A percentile compares a stretch with the other conserved stretches of the same genome.
These are phyloP conservation scores for Xylariaceae sp. DNA, from an alignment of 2,329 filamentous ascomycete species.

Conservation along the genomic window DNA sequence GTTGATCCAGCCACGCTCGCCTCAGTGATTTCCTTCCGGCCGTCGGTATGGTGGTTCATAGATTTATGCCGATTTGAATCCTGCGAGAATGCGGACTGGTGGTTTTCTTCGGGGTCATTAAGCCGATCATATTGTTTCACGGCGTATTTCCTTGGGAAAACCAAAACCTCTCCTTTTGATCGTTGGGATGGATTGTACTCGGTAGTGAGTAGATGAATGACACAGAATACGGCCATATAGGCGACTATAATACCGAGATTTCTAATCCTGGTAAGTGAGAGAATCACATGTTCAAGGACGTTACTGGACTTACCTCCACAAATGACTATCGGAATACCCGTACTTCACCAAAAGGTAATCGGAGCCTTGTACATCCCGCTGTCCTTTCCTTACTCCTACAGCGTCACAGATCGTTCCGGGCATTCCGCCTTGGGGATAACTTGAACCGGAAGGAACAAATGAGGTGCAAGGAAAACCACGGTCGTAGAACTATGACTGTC, in stretches of 20 bases:
- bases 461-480: slow-evolving; percentile 50
- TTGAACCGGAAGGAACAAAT: slow-evolving; percentile 38
- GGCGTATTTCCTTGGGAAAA: not conserved
- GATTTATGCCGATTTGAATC: too few species aligned
- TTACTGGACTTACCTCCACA: slow-evolving; percentile 45
- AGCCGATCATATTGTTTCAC: too few species aligned
- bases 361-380: slow-evolving; percentile 47
- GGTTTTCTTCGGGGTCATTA: too few species aligned
- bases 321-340: slow-evolving; percentile 50
- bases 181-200: slow-evolving; percentile 59
- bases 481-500: slow-evolving; percentile 45
- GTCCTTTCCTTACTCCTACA: slow-evolving; percentile 50
- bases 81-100: too few species aligned
- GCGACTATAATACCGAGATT: slow-evolving; percentile 63
- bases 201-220: slow-evolving; percentile 51
- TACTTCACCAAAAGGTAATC: slow-evolving; percentile 50
- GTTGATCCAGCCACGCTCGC: too few species aligned
- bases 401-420: slow-evolving; percentile 49
- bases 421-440: slow-evolving; percentile 33
- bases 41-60: too few species aligned
- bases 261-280: not conserved
- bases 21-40: too few species aligned
- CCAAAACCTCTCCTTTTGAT: slow-evolving; percentile 48
- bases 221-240: slow-evolving; percentile 53
- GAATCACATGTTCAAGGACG: not conserved